A percentile compares a stretch with the other conserved stretches of the same genome.
Evolutionary conservation across 2,329 filamentous ascomycete species (phyloP).

Genomic region (Fusarium neocosmosporiellum): DNA sequence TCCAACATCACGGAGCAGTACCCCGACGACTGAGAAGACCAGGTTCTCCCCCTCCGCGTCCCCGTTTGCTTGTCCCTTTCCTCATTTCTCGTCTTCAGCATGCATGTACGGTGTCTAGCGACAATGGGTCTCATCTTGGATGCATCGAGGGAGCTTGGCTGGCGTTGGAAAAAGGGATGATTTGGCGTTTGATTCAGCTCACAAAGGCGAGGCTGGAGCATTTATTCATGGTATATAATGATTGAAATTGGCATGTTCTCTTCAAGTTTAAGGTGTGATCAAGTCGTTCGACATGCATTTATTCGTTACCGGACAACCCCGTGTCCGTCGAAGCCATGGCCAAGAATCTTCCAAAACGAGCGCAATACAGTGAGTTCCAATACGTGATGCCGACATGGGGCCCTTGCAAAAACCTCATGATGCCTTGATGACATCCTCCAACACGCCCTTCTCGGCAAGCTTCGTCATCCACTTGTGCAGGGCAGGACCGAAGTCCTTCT

Average conservation of each 20-base stretch:
- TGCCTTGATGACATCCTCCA: constrained; percentile 57
- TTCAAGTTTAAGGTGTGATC: background rate
- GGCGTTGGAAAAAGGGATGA: constrained; percentile 2
- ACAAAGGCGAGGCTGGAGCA: background rate
- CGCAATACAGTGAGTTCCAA: background rate
- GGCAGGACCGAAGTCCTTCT: constrained; percentile 76
- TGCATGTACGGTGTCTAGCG: constrained; percentile 7
- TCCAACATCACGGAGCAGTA: constrained; percentile 86
- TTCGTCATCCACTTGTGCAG: constrained; percentile 76
- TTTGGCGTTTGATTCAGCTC: constrained; percentile 3
- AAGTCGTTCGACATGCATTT: background rate
- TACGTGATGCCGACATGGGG: background rate
- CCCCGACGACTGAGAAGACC: constrained; percentile 76
- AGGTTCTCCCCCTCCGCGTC: background rate
- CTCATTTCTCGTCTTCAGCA: constrained; percentile 3
- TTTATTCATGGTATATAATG: constrained; percentile 9
- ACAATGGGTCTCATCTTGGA: background rate
- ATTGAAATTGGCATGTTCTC: constrained; percentile 8
- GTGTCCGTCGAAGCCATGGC: background rate
- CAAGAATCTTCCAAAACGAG: background rate
- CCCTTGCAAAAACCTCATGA: constrained; percentile 16
- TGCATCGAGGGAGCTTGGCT: background rate
- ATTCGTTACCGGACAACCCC: background rate
- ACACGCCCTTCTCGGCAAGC: constrained; percentile 73
- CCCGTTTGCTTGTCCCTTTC: background rate